Evolutionary conservation across 805 yeast genomes (phyloP).

Genomic region (Wickerhamomyces canadensis): DNA sequence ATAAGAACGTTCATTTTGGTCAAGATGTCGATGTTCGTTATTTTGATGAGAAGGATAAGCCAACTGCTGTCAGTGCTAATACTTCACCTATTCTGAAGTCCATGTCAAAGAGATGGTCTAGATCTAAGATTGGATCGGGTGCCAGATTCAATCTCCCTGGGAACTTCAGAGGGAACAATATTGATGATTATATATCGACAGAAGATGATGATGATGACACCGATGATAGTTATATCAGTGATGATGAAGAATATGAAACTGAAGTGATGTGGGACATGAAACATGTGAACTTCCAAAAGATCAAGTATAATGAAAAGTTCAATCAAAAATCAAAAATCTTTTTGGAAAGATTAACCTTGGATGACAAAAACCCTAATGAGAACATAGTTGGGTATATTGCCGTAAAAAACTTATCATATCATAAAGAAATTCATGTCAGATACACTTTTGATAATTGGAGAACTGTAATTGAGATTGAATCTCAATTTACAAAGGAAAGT

Average conservation of each 20-base stretch:
- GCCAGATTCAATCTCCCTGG: slow-evolving; percentile 15
- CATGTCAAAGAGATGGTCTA: slow-evolving; percentile 17
- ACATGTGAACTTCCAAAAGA: slow-evolving; percentile 35
- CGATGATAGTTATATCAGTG: slow-evolving; percentile 12
- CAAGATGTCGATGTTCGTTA: slow-evolving; percentile 62
- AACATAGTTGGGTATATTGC: slow-evolving; percentile 74
- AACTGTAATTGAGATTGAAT: slow-evolving; percentile 64
- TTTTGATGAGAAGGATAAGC: slow-evolving; percentile 68
- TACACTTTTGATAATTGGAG: slow-evolving; percentile 80
- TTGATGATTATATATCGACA: slow-evolving; percentile 22
- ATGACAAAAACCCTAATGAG: slow-evolving; percentile 45
- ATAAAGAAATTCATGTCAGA: slow-evolving; percentile 61
- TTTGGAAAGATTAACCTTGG: slow-evolving; percentile 57
- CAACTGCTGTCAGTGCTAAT: slow-evolving; percentile 67
- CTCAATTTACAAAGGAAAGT: slow-evolving; percentile 49
- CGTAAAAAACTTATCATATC: slow-evolving; percentile 67
- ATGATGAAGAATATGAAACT: slow-evolving; percentile 17
- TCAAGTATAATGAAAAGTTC: slow-evolving; percentile 42
- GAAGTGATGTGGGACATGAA: slow-evolving; percentile 40
- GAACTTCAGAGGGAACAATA: slow-evolving; percentile 10
- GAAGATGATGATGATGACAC: slow-evolving; percentile 23
- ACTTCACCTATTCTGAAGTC: slow-evolving; percentile 48
- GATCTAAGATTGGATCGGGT: slow-evolving; percentile 27
- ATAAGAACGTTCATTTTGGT: slow-evolving; percentile 79
- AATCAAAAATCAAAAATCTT: slow-evolving; percentile 38